Evolutionary conservation across 2,329 filamentous ascomycete genomes (phyloP), one percentile per base, ranked within the genome.

Genomic region (Colletotrichum kahawae): DNA sequence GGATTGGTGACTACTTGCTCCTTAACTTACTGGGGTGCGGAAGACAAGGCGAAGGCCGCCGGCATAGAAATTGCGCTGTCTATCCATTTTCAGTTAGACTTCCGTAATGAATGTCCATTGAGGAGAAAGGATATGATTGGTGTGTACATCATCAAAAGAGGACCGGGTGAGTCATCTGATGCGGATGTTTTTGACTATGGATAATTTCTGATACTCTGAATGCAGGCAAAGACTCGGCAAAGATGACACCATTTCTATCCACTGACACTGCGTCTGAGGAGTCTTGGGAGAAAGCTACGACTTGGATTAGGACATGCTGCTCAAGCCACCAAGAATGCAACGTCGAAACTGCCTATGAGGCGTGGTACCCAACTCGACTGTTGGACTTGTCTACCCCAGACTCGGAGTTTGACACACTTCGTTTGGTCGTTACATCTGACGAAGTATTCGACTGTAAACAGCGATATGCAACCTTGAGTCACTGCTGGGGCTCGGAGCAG

Each of bases 401-500:
- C 16, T 13, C 12, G 2, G 18, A 29, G 13, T 5, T 27, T 0
- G 57, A 48, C 10, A 21, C 5, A 1, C 29, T 57, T 21, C 71
- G 71, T 18, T 33, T 73, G 27, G 33, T 70, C 1, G 7, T 57
- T 10, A 59, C 57, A 3, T 70, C 43, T 1, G 66, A 73, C 8
- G 8, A 43, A 5, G 24, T 9, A 10, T 3, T 24, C 0, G 34
- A 1, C 13, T 16, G 9, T 1, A 31, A 31, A 2, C 24, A 64
- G 5, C 14, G 57, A 2, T 73, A 73, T 18, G 43, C 67, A 1
- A 73, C 71, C 2, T 29, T 73, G 33, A 73, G 71, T 31, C 71
- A 73, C 36, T 73, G 71, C 27, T 70, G 66, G 71, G 71, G 71
- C 16, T 38, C 66, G 6, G 66, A 66, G 18, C 57, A 64, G 21